Evolutionary conservation across 2,329 filamentous ascomycete species (phyloP), one percentile per base, ranked within the genome.

Genomic region (Alternaria alternata): DNA sequence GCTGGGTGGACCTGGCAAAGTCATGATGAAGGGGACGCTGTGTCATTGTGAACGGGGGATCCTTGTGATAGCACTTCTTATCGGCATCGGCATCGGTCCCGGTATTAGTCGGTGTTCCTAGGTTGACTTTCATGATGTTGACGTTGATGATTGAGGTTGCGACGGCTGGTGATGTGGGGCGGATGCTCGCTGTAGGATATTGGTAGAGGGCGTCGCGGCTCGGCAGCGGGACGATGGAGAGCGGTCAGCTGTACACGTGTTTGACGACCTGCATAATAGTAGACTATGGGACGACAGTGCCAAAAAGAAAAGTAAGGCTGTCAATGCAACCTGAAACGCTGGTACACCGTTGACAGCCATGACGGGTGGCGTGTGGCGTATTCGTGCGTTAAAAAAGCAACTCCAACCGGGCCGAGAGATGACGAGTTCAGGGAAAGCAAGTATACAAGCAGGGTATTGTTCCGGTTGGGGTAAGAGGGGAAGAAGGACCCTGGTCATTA

Each of bases 231-330:
- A 36, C 34, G 32, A 36, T 49, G 14, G 20, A 26, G 16, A 38
- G 20, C 46, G 46, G 46, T 49, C 46, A 36, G 46, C 20, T 34
- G 46, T 49, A 49, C 46, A 49, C 46, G 46, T 49, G 32, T 22
- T 26, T 49, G 32, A 24, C 16, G 20, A 34, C 32, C 30, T 34
- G 46, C 46, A 18, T 49, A 20, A 49, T 14, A 49, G 32, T 32
- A 34, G 46, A 38, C 46, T 20, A 49, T 34, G 14, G 30, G 20
- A 49, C 30, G 20, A 24, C n/a, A 18, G 20, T 14, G 9, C 34
- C 30, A 20, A 49, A 49, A 49, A 49, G 30, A 49, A 49, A 49
- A 18, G 30, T 7, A 38, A 38, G 32, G 20, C 46, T 49, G 32
- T 24, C 7, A n/a, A 49, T 49, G 30, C 46, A 20, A 26, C 46